Base-by-base conservation (phyloP, 441 rosid species). In the Populus hybrid region DNA sequence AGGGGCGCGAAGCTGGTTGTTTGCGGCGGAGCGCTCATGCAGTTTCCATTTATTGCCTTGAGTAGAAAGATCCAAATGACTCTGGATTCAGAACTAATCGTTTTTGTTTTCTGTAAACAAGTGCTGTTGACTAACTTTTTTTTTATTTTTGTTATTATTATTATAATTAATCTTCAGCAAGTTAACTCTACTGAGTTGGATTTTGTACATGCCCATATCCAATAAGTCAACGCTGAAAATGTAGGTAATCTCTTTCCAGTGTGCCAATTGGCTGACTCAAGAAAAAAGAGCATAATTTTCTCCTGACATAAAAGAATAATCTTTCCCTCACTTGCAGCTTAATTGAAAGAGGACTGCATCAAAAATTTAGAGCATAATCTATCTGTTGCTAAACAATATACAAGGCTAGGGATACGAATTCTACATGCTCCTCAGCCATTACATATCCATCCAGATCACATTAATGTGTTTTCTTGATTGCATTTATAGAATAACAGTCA, bases 381-480 rank as follows among this genome's bases (percentile, higher is more conserved):
- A 74, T 76, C 86, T 82, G 79, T 69, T 23, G 72, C 85, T 83
- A 76, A 81, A 72, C 74, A 77, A 84, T 88, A 76, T 84, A 84
- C 87, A 88, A 28, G 76, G 81, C 76, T 70, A 14, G 57, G 69
- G 79, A 65, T 36, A 57, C 75, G 79, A 35, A 76, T 72, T 75
- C 81, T 71, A 59, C 69, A 18, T 42, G 7, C 74, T 66, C n/a
- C 53, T 68, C 18, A 12, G 50, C 14, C 50, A 40, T 40, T 40
- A 40, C 3, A 40, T 40, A 11, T 40, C 46, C 46, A 40, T 64
- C 78, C 79, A 75, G 14, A 59, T 32, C 70, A 16, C 68, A 11
- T 73, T 64, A n/a, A 34, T 5, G 67, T 35, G 63, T 5, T 71
- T 71, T 69, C 32, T 23, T 19, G 28, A 18, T n/a, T 3, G 28